These are phyloP conservation scores for Candida alai DNA, from an alignment of 805 yeast genomes.

Conservation along the genomic window DNA sequence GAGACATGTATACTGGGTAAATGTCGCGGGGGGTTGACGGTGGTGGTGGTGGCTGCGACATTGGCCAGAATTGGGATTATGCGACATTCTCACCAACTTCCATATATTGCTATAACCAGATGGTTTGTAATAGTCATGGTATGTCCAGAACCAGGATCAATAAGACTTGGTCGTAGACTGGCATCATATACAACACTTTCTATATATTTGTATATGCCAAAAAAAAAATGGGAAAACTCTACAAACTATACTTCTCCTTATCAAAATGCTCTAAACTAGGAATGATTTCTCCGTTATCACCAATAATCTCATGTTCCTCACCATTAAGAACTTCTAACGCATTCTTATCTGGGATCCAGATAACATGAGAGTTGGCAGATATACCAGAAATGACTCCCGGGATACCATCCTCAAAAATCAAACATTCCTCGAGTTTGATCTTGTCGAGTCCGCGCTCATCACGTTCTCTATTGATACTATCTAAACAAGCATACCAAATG, in stretches of 20 bases:
- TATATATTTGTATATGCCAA: too few species aligned
- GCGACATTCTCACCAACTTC: too few species aligned
- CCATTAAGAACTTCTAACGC: conserved; percentile 57
- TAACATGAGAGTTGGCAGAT: conserved; percentile 78
- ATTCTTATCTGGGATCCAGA: conserved; percentile 90
- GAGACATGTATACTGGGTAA: too few species aligned
- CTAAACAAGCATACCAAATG: conserved; percentile 82
- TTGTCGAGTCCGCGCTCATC: conserved; percentile 34
- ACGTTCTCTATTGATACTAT: conserved; percentile 57
- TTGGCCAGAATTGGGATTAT: too few species aligned
- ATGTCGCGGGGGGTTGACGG: too few species aligned
- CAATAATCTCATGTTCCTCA: conserved; percentile 46
- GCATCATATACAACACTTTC: too few species aligned
- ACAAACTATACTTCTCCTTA: conserved; percentile 15
- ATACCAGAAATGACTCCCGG: conserved; percentile 87
- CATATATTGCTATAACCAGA: too few species aligned
- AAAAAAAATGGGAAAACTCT: too few species aligned
- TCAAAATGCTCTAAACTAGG: conserved; percentile 46
- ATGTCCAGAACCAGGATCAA: too few species aligned
- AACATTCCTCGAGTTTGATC: conserved; percentile 71
- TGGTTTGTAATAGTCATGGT: too few species aligned
- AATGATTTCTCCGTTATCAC: conserved; percentile 56
- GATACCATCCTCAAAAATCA: conserved; percentile 93
- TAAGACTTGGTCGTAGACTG: too few species aligned
- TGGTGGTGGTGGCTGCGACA: too few species aligned